phyloP scores from a whole-genome alignment of 2,329 filamentous ascomycete species.

The Ophiobolus disseminans region DNA sequence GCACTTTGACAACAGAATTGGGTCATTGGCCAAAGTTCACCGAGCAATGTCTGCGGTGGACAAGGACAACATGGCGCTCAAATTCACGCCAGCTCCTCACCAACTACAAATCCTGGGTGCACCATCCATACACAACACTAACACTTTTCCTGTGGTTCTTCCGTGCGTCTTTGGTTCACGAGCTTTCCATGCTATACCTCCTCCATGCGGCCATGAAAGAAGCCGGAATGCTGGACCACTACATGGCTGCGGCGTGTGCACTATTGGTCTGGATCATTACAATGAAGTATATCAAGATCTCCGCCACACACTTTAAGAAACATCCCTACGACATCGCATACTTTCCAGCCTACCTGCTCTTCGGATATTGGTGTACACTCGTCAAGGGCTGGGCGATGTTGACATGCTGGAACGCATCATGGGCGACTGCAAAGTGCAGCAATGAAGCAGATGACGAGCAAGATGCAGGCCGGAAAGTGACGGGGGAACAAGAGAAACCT shows the following conservation, averaged over 20 bases:
- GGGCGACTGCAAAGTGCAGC: conserved; percentile 16
- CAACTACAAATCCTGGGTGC: conserved; percentile 48
- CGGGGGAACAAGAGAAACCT: too few relatives aligned
- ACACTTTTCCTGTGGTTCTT: conserved; percentile 63
- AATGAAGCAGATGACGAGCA: background rate
- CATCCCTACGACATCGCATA: conserved; percentile 61
- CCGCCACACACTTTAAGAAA: conserved; percentile 59
- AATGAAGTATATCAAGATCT: conserved; percentile 66
- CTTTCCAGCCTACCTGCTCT: conserved; percentile 60
- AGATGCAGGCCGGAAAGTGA: background rate
- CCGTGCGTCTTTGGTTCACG: conserved; percentile 63
- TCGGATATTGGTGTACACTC: conserved; percentile 65
- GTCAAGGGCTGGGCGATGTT: conserved; percentile 64
- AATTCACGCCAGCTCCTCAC: conserved; percentile 28
- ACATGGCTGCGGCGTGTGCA: conserved; percentile 20
- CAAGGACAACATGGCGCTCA: conserved; percentile 62
- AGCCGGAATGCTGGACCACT: conserved; percentile 12
- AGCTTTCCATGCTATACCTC: conserved; percentile 52
- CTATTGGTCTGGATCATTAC: conserved; percentile 58
- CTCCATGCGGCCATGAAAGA: conserved; percentile 19
- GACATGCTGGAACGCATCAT: conserved; percentile 47
- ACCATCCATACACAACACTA: conserved; percentile 62
- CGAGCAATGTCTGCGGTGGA: conserved; percentile 64
- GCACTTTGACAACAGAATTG: conserved; percentile 57
- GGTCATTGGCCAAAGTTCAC: conserved; percentile 60